Evolutionary conservation across 345 rosid genomes (phyloP).

Genomic region (Dimocarpus longan): DNA sequence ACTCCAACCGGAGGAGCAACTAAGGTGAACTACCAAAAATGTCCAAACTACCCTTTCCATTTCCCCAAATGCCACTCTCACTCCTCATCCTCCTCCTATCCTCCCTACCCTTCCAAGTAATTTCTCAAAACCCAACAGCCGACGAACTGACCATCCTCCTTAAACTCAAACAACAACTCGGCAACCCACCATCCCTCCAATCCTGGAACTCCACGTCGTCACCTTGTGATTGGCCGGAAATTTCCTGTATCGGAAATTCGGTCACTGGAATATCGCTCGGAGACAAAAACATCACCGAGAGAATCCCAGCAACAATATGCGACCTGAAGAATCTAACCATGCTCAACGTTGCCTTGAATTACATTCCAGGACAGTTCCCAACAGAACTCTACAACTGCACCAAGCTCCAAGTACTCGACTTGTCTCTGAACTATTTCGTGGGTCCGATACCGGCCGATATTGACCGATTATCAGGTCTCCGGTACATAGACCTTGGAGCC

Average conservation of each 20-base stretch:
- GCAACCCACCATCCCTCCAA: constrained; percentile 56
- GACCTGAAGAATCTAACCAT: constrained; percentile 54
- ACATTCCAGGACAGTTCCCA: constrained; percentile 68
- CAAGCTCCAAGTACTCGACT: constrained; percentile 54
- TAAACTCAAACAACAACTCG: constrained; percentile 50
- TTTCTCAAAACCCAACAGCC: constrained; percentile 39
- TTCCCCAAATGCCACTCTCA: not conserved
- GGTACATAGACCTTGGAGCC: constrained; percentile 46
- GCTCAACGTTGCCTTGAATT: constrained; percentile 50
- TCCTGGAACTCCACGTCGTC: constrained; percentile 64
- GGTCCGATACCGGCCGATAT: constrained; percentile 73
- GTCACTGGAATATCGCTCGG: constrained; percentile 48
- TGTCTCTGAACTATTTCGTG: constrained; percentile 66
- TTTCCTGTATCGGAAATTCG: constrained; percentile 43
- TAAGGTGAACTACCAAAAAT: constrained; percentile 23
- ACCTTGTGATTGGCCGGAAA: constrained; percentile 67
- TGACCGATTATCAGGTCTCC: constrained; percentile 49
- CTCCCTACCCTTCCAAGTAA: constrained; percentile 41
- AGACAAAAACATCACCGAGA: constrained; percentile 39
- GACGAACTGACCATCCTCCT: constrained; percentile 57
- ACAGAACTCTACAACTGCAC: constrained; percentile 57
- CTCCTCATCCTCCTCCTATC: constrained; percentile 37
- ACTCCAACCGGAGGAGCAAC: not conserved
- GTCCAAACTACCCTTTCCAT: constrained; percentile 34
- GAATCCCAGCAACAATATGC: constrained; percentile 61